Evolutionary conservation across 2,329 filamentous ascomycete genomes (phyloP).

Genomic region (Basipetospora chlamydospora): DNA sequence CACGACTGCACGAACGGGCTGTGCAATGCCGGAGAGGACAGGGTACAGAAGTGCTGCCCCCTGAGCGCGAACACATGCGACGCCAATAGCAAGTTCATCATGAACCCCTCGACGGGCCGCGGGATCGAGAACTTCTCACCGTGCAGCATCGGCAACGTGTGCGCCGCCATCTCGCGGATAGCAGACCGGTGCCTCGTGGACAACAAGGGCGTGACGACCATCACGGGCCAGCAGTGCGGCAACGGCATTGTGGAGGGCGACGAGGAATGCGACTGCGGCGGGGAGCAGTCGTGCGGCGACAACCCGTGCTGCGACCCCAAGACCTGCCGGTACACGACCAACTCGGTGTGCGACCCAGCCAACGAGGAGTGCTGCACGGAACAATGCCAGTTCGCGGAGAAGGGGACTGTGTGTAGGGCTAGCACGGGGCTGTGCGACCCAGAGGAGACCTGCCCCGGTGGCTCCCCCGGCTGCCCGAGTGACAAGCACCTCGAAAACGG

Average conservation of each 20-base stretch:
- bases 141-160: slow-evolving; percentile 88
- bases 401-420: slow-evolving; percentile 62
- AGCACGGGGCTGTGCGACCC: slow-evolving; percentile 76
- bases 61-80: slow-evolving; percentile 53
- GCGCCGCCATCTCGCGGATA: slow-evolving; percentile 65
- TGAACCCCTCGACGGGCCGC: slow-evolving; percentile 77
- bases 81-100: slow-evolving; percentile 69
- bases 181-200: slow-evolving; percentile 76
- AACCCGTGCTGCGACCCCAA: slow-evolving; percentile 73
- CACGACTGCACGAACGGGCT: slow-evolving; percentile 70
- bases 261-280: slow-evolving; percentile 94
- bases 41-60: slow-evolving; percentile 59
- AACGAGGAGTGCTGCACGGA: slow-evolving; percentile 71
- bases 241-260: slow-evolving; percentile 93
- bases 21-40: slow-evolving; percentile 46
- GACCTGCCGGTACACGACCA: slow-evolving; percentile 71
- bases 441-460: slow-evolving; percentile 67
- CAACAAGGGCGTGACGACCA: slow-evolving; percentile 70
- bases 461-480: slow-evolving; percentile 54
- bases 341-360: slow-evolving; percentile 62
- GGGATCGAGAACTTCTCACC: slow-evolving; percentile 70
- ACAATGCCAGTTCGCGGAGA: slow-evolving; percentile 50
- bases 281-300: slow-evolving; percentile 50
- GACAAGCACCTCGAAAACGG: slow-evolving; percentile 60
- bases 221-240: slow-evolving; percentile 74